Evolutionary conservation across 208 protist genomes (phyloP).

Genomic region (Trypanosoma cruzi): DNA sequence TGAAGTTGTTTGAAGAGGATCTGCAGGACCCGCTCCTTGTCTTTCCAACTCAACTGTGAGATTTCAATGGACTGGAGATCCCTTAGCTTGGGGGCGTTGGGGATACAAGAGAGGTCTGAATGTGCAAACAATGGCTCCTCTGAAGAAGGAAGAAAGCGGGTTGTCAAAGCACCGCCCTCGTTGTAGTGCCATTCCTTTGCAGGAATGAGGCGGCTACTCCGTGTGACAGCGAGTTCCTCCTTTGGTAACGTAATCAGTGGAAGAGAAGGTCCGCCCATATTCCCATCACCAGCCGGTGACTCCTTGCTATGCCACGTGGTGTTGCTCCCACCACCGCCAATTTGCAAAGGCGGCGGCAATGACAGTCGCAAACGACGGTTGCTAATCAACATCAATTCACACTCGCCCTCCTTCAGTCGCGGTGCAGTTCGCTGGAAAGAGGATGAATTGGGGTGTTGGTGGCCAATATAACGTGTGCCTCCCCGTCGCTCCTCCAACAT

Average conservation of each 20-base stretch:
- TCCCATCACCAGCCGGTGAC: no score
- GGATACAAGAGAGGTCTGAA: constrained; percentile 31
- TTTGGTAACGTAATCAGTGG: constrained; percentile 19
- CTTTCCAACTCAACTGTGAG: constrained; percentile 72
- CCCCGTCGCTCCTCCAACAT: constrained; percentile 58
- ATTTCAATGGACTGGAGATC: constrained; percentile 75
- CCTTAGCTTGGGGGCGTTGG: constrained; percentile 45
- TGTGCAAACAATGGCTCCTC: constrained; percentile 6
- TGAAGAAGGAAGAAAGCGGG: background rate
- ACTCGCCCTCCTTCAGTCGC: constrained; percentile 40
- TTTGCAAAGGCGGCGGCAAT: background rate
- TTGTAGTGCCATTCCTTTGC: constrained; percentile 6
- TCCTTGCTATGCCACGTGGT: background rate
- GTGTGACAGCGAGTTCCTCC: background rate
- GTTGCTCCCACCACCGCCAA: constrained; percentile 9
- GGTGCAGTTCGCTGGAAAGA: constrained; percentile 41
- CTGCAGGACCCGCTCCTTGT: constrained; percentile 91
- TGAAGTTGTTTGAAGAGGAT: constrained; percentile 80
- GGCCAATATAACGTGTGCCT: background rate
- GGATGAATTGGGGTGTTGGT: constrained; percentile 13
- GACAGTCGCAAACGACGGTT: constrained; percentile 22
- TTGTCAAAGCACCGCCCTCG: background rate
- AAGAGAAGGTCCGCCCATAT: background rate
- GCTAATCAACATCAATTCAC: constrained; percentile 47
- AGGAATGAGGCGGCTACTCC: constrained; percentile 6